phyloP scores from a whole-genome alignment of 192 early-diverging fungal species.

The Backusella australiensis region DNA sequence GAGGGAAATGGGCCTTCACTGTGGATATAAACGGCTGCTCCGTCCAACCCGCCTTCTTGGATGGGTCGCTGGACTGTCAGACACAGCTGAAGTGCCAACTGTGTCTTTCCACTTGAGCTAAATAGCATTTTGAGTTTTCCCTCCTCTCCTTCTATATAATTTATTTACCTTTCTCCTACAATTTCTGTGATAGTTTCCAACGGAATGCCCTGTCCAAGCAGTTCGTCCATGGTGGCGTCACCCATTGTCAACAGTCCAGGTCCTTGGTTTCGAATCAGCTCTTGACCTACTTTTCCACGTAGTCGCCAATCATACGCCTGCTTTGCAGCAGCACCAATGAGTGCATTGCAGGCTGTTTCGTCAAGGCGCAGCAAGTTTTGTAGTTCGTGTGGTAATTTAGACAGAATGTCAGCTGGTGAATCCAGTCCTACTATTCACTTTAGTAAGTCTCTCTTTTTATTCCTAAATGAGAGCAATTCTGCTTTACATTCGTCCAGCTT shows the following conservation, averaged over 20 bases:
- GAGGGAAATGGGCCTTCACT: slow-evolving; percentile 75
- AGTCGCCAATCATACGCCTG: slow-evolving; percentile 10
- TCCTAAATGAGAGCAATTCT: too few species aligned
- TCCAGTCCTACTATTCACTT: slow-evolving; percentile 14
- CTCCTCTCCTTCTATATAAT: not conserved
- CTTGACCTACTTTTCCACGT: not conserved
- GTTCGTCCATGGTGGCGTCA: slow-evolving; percentile 48
- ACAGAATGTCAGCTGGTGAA: slow-evolving; percentile 11
- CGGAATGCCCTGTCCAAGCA: slow-evolving; percentile 60
- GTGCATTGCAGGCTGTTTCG: not conserved
- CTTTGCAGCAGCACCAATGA: not conserved
- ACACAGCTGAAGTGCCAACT: slow-evolving; percentile 80
- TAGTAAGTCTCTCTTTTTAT: not conserved
- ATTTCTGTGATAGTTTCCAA: slow-evolving; percentile 65
- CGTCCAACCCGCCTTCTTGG: slow-evolving; percentile 50
- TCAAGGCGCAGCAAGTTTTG: not conserved
- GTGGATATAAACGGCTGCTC: slow-evolving; percentile 60
- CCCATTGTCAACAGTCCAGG: slow-evolving; percentile 37
- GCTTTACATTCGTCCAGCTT: slow-evolving; percentile 5
- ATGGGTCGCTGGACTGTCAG: slow-evolving; percentile 69
- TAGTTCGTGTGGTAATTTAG: slow-evolving; percentile 1
- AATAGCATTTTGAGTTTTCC: not conserved
- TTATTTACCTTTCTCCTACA: slow-evolving; percentile 61
- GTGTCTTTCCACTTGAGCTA: slow-evolving; percentile 84
- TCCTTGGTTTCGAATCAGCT: not conserved